Base-by-base conservation (phyloP, 2,329 filamentous ascomycete species). In the Botrytis elliptica region DNA sequence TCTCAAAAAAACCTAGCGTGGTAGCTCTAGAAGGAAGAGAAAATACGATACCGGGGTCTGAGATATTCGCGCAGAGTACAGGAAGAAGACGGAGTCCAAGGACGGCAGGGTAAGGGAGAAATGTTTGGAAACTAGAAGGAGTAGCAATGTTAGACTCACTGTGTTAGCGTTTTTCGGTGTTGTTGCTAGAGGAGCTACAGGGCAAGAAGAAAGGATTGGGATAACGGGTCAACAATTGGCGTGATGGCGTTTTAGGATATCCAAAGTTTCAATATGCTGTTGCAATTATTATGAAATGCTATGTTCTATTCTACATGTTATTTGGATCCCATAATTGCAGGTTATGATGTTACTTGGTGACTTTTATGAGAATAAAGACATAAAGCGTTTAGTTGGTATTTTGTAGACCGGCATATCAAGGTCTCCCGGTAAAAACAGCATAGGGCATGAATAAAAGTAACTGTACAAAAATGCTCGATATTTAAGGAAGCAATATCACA, bases 21-120 rank as follows among this genome's bases (percentile, higher is more conserved):
- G 79, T 82, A n/a, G 81, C 82, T 71, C 79, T 83, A 74, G 84
- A 85, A 71, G 85, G 84, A 4, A 82, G 84, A 62, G 85, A 86
- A 76, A 86, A 86, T 75, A 33, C 71, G n/a, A 52, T 72, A 25
- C 74, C 72, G 7, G 65, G 29, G 8, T 62, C 71, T 42, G 70
- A 63, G 25, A 8, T 65, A 5, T 76, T 76, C 57, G 59, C 70
- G n/a, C 75, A 79, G 57, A 80, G 79, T 66, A 79, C 77, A 22
- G 80, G 79, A 7, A 76, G 80, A 69, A 78, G 80, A 46, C 77
- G 80, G 55, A 81, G 79, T 68, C 79, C 79, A 18, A 76, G 79
- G 46, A 79, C 65, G 29, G 65, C 66, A 46, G 72, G 72, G 33
- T 73, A 62, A 38, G 22, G 44, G 65, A 18, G 22, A 57, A 33